phyloP scores from a whole-genome alignment of 108 stramenopile genomes.

The Cyclotella atomus region DNA sequence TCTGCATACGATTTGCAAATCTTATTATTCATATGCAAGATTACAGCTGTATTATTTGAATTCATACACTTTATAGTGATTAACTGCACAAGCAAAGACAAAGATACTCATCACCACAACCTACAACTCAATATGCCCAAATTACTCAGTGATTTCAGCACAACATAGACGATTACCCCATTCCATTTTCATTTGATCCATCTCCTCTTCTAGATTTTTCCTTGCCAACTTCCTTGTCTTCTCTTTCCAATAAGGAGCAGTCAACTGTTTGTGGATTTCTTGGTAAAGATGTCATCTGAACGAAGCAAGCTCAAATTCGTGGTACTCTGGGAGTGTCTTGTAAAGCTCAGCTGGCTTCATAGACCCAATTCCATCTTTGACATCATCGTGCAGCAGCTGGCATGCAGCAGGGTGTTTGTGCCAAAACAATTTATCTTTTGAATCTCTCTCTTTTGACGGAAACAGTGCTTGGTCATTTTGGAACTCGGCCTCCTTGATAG shows the following conservation, averaged over 20 bases:
- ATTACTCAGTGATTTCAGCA: neutral
- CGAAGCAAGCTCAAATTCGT: neutral
- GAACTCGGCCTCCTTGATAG: neutral
- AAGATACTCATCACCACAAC: too few relatives aligned
- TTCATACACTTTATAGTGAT: too few relatives aligned
- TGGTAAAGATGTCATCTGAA: conserved; percentile 1
- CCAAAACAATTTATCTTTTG: neutral
- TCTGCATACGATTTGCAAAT: too few relatives aligned
- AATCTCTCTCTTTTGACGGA: neutral
- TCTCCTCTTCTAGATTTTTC: neutral
- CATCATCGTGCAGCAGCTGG: neutral
- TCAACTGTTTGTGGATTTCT: neutral
- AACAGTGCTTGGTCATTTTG: neutral
- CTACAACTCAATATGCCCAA: neutral
- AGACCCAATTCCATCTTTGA: neutral
- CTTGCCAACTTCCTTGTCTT: neutral
- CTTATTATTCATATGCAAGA: too few relatives aligned
- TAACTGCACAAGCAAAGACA: too few relatives aligned
- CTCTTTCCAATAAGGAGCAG: neutral
- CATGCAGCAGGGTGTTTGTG: neutral
- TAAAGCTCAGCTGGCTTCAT: neutral
- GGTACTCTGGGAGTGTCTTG: neutral
- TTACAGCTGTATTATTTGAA: too few relatives aligned
- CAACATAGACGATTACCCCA: neutral
- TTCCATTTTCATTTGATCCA: neutral